Conservation (phyloP, 2,329 filamentous ascomycete genomes). For the Pseudocercospora ulei region DNA sequence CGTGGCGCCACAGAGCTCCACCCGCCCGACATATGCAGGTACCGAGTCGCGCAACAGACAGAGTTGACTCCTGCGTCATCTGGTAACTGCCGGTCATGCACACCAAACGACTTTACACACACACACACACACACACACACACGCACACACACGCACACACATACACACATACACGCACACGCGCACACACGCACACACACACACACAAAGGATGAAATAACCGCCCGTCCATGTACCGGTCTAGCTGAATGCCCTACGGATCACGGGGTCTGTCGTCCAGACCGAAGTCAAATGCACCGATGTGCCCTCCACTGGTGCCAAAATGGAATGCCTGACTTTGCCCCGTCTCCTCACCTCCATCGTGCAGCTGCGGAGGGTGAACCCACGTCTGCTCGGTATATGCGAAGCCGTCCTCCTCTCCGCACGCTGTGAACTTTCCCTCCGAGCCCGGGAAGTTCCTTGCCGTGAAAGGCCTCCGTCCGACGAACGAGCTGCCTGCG, state of each 20-base stretch:
- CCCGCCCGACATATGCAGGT: not conserved
- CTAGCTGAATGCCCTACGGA: no score
- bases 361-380: conserved; percentile 39
- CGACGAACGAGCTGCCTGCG: not conserved
- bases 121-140: no score
- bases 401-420: conserved; percentile 34
- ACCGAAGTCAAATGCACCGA: conserved; percentile 3
- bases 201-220: no score
- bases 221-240: no score
- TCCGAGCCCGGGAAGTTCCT: conserved; percentile 35
- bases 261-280: not conserved
- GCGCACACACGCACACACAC: no score
- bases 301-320: not conserved
- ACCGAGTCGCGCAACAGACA: not conserved
- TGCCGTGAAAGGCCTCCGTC: conserved; percentile 31
- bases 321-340: conserved; percentile 33
- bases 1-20: not conserved
- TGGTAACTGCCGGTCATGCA: no score
- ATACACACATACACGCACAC: no score
- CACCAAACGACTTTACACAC: no score
- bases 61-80: no score
- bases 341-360: conserved; percentile 29
- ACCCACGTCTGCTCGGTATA: conserved; percentile 41
- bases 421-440: conserved; percentile 35
- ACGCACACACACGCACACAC: no score